phyloP scores from a whole-genome alignment of 192 early-diverging fungal genomes.

The Coemansia sp. region DNA sequence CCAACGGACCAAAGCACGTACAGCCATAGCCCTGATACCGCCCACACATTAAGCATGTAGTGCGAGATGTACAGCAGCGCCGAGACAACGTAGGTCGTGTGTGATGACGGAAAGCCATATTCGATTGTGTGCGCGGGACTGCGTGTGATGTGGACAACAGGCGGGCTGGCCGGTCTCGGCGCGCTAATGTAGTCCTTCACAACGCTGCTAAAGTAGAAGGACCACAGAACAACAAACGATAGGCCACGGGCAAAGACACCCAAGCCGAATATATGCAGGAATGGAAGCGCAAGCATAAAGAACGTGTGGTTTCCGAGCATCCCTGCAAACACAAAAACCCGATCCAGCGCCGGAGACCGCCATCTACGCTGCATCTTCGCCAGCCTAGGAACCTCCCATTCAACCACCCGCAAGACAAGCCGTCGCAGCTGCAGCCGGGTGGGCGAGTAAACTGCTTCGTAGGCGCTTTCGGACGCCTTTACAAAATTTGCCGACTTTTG shows the following conservation, averaged over 20 bases:
- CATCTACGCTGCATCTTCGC: conserved; percentile 29
- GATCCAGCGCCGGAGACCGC: conserved; percentile 55
- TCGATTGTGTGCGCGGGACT: conserved; percentile 70
- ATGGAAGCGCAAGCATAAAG: conserved; percentile 78
- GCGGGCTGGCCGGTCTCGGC: conserved; percentile 80
- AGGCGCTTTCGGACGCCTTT: conserved; percentile 37
- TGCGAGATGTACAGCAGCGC: conserved; percentile 58
- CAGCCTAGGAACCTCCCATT: conserved; percentile 41
- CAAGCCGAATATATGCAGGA: conserved; percentile 78
- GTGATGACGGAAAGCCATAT: conserved; percentile 91
- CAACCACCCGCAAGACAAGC: conserved; percentile 33
- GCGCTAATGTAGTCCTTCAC: conserved; percentile 80
- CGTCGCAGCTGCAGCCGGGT: conserved; percentile 21
- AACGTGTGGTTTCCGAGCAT: conserved; percentile 86
- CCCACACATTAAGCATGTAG: conserved; percentile 38
- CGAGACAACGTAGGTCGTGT: conserved; percentile 81
- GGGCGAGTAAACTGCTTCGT: conserved; percentile 42
- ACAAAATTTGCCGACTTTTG: conserved; percentile 18
- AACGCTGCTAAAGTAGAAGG: conserved; percentile 48
- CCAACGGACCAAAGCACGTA: conserved; percentile 52
- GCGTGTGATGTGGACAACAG: conserved; percentile 69
- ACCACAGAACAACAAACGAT: conserved; percentile 49
- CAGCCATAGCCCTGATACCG: conserved; percentile 32
- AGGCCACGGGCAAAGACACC: conserved; percentile 59
- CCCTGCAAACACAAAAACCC: conserved; percentile 66